Evolutionary conservation across 768 basidiomycete species (phyloP), one percentile per base, ranked within the genome.

Genomic region (Chlorophyllum brunneum): DNA sequence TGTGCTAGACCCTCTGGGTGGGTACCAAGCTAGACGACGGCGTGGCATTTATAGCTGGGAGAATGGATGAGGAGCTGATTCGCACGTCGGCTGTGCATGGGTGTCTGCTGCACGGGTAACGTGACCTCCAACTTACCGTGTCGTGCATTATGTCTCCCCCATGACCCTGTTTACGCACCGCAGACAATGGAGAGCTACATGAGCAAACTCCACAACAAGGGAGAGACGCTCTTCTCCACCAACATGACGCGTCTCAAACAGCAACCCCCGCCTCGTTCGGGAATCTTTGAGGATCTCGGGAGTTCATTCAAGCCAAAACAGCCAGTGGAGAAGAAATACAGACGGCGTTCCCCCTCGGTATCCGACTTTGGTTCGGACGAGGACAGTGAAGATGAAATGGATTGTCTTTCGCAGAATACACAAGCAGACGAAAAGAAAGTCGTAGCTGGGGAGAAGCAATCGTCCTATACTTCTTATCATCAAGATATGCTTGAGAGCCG

Each of bases 321-420:
- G 11, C 27, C 34, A 43, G 40, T n/a, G 24, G 33, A 24, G 15
- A 36, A 36, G 34, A 36, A 36, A 15, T 5, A 13, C 9, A 36
- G 33, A 34, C 45, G 38, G 9, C 10, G 10, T 10, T 26, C 44
- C n/a, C n/a, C 9, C 18, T 34, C 23, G 7, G 7, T 29, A 37
- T 18, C 24, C 9, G 47, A 45, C 33, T 24, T 39, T 13, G 37
- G 37, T 18, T 48, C 40, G 18, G 51, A 31, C 11, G 22, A 13
- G 8, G 48, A n/a, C 7, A 45, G 51, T 15, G 57, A 53, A 1
- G 61, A 62, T 47, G 59, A 62, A 51, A 48, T 67, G 29, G 61
- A 67, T 51, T 51, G 57, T 13, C 40, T 65, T 16, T 62, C 64
- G n/a, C 49, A 51, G 5, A 51, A 27, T 10, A 52, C 36, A 6